A percentile compares a stretch with the other conserved stretches of the same genome.
These are phyloP conservation scores for Solanum paucissectum DNA, from an alignment of 257 asterid genomes.

Conservation along the genomic window DNA sequence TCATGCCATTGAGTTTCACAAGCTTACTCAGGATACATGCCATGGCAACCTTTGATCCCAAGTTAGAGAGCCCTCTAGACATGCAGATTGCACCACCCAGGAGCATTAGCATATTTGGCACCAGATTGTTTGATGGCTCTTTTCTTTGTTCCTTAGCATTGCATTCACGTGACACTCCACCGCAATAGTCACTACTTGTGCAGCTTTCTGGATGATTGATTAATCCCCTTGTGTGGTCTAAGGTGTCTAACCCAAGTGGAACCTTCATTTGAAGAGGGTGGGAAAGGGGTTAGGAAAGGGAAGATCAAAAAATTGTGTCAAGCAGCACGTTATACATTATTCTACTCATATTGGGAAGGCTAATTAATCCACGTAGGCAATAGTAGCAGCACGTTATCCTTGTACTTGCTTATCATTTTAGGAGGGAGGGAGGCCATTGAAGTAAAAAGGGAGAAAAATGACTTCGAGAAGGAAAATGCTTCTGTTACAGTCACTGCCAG, in stretches of 20 bases:
- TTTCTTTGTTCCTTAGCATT: conserved; percentile 22
- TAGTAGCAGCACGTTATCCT: neutral
- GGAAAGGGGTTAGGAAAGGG: neutral
- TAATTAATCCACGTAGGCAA: neutral
- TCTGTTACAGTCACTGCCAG: neutral
- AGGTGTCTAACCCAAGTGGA: conserved; percentile 46
- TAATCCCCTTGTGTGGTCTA: conserved; percentile 4
- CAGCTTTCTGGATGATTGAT: conserved; percentile 20
- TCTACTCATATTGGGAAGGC: neutral
- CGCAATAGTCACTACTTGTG: conserved; percentile 2
- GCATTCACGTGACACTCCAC: conserved; percentile 17
- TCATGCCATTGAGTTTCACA: conserved; percentile 25
- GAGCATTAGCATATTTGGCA: conserved; percentile 51
- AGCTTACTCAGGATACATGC: conserved; percentile 66
- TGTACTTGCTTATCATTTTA: neutral
- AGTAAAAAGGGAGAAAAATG: neutral
- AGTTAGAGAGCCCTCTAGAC: conserved; percentile 60
- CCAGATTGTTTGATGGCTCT: conserved; percentile 38
- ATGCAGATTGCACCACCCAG: conserved; percentile 71
- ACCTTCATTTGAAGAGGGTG: conserved; percentile 25
- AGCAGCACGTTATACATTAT: neutral
- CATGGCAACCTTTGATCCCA: conserved; percentile 81
- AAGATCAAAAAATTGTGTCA: neutral
- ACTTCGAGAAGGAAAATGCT: neutral
- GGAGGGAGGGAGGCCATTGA: neutral